Evolutionary conservation across 306 rosid genomes (phyloP), one percentile per base, ranked within the genome.

Genomic region (Pyrus pyrifolia): DNA sequence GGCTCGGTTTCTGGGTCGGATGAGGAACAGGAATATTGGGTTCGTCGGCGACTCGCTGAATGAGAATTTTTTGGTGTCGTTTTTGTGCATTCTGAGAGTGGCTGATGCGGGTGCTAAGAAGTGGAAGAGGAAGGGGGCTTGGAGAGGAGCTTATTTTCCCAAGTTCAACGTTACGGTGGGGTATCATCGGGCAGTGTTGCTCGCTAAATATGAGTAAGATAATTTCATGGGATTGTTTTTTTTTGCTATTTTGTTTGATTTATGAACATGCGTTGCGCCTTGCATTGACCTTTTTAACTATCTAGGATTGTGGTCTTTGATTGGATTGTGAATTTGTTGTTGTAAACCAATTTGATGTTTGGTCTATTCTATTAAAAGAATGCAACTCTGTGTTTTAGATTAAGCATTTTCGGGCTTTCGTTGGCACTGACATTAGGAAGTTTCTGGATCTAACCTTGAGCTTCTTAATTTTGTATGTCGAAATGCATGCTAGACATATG

Each of bases 121-220:
- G 82, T 94, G 97, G 98, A 94, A 94, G 85, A 89, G 80, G 84
- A 94, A 85, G 51, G 96, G 96, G 45, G 95, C 92, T 86, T 94
- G 92, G 98, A 94, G 85, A 53, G 96, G 98, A 58, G 96, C 93
- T 61, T 89, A 90, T 86, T 94, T 94, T 70, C 97, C 98, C 8
- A 90, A 75, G 69, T 90, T 85, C 63, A 94, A 91, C 81, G 91
- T 90, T 22, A 94, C 95, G 0, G 91, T 94, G 17, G 91, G 82
- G 22, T 94, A 94, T 82, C 97, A 91, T 80, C 97, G 98, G 19
- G 93, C 97, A 0, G 98, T 94, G 70, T 83, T 94, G 84, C 95
- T 91, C 52, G 76, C 98, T 74, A 89, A 80, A 83, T 85, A 91
- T 79, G 67, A 87, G 98, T 94, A 86, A 79, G 86, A 4, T 77